A percentile compares a stretch with the other conserved stretches of the same genome.
Evolutionary conservation across 192 early-diverging fungal species (phyloP).

Genomic region (Coemansia sp.): DNA sequence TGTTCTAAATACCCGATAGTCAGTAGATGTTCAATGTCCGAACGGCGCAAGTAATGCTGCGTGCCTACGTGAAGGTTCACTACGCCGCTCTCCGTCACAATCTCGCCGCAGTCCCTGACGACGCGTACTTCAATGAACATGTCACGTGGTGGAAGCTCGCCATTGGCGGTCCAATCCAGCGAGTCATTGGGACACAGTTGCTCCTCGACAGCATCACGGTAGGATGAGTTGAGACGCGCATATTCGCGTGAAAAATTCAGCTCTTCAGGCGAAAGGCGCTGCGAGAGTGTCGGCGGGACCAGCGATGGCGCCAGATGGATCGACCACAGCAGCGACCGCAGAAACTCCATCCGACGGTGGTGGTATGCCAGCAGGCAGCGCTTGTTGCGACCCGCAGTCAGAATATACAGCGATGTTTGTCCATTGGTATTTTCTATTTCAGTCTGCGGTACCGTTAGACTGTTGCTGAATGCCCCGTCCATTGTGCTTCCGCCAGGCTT

Average conservation of each 20-base stretch:
- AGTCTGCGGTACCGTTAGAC: constrained; percentile 3
- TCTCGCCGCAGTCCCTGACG: constrained; percentile 83
- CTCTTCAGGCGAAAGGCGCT: constrained; percentile 34
- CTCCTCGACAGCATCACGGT: constrained; percentile 55
- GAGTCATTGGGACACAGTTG: constrained; percentile 47
- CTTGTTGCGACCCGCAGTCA: constrained; percentile 73
- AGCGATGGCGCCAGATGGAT: constrained; percentile 46
- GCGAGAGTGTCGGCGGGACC: constrained; percentile 20
- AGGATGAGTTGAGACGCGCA: constrained; percentile 62
- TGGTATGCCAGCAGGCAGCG: constrained; percentile 89
- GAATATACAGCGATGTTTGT: constrained; percentile 35
- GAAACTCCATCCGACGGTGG: constrained; percentile 65
- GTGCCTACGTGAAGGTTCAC: constrained; percentile 74
- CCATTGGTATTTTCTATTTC: constrained; percentile 30
- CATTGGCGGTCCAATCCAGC: constrained; percentile 73
- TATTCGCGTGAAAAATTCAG: constrained; percentile 59
- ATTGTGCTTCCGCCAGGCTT: background rate
- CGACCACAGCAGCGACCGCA: constrained; percentile 61
- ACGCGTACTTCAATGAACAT: constrained; percentile 92
- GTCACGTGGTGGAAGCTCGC: constrained; percentile 83
- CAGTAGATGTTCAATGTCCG: constrained; percentile 89
- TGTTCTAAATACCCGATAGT: constrained; percentile 81
- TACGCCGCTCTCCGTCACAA: constrained; percentile 81
- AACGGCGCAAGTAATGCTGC: constrained; percentile 81
- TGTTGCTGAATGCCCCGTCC: constrained; percentile 2